These are phyloP conservation scores for Clavispora santaluciae DNA, from an alignment of 805 yeast genomes.

Conservation along the genomic window DNA sequence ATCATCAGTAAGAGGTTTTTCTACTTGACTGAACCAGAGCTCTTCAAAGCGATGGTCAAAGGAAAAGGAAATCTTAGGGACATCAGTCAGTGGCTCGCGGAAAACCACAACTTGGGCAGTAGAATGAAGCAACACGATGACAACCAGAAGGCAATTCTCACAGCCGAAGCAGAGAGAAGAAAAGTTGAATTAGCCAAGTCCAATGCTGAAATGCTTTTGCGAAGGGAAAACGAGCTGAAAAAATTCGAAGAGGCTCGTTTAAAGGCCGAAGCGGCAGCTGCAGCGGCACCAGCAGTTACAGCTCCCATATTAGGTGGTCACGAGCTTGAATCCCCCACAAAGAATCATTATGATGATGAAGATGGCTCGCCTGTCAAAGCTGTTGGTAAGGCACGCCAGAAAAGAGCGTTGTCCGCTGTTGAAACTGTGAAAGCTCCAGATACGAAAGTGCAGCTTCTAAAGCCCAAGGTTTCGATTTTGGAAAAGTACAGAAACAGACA, in stretches of 20 bases:
- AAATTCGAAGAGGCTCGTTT: neutral
- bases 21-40: slow-evolving; percentile 37
- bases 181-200: neutral
- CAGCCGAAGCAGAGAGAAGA: slow-evolving; percentile 8
- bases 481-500: slow-evolving; percentile 37
- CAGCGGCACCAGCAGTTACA: neutral
- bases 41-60: slow-evolving; percentile 38
- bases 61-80: slow-evolving; percentile 40
- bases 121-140: slow-evolving; percentile 12
- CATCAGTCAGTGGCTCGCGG: slow-evolving; percentile 34
- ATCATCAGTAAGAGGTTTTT: slow-evolving; percentile 31
- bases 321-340: neutral
- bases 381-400: slow-evolving; percentile 28
- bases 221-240: slow-evolving; percentile 8
- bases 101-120: slow-evolving; percentile 18
- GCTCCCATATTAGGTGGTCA: neutral
- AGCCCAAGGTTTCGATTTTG: slow-evolving; percentile 38
- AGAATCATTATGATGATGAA: slow-evolving; percentile 22
- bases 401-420: slow-evolving; percentile 8
- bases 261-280: neutral
- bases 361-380: slow-evolving; percentile 33
- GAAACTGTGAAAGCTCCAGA: slow-evolving; percentile 11
- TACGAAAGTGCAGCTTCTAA: slow-evolving; percentile 37
- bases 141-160: slow-evolving; percentile 19
- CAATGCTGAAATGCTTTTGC: slow-evolving; percentile 16